These are phyloP conservation scores for Celoporthe dispersa DNA, from an alignment of 2,329 filamentous ascomycete genomes.

Conservation along the genomic window DNA sequence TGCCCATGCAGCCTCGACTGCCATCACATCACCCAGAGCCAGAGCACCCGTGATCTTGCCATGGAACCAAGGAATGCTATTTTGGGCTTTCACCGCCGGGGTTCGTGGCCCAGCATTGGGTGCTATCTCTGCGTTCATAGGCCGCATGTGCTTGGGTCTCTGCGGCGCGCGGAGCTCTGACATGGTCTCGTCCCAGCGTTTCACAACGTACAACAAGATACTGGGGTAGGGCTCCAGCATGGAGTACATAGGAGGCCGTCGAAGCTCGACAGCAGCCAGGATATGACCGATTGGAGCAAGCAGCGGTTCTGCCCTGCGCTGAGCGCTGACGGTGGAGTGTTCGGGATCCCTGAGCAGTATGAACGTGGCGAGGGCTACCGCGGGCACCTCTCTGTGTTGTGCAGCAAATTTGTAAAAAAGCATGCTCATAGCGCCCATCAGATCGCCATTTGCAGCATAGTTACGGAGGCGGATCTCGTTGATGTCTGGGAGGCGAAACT, in stretches of 20 bases:
- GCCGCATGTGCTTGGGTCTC: neutral
- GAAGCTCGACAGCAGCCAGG: slow-evolving; percentile 25
- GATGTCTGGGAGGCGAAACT: slow-evolving; percentile 34
- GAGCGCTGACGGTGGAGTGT: slow-evolving; percentile 29
- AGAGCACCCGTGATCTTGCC: slow-evolving; percentile 37
- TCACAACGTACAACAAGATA: slow-evolving; percentile 32
- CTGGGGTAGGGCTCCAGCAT: slow-evolving; percentile 32
- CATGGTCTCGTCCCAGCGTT: slow-evolving; percentile 26
- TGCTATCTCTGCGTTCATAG: neutral
- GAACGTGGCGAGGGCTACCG: slow-evolving; percentile 45
- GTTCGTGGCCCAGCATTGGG: neutral
- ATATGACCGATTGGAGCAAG: slow-evolving; percentile 33
- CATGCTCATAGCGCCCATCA: slow-evolving; percentile 38
- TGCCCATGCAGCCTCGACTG: slow-evolving; percentile 36
- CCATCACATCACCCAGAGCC: slow-evolving; percentile 33
- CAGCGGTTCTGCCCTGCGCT: slow-evolving; percentile 35
- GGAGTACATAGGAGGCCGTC: slow-evolving; percentile 27
- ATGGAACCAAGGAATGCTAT: slow-evolving; percentile 29
- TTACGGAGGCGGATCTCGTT: slow-evolving; percentile 20
- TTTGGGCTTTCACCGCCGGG: neutral
- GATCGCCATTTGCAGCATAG: slow-evolving; percentile 33
- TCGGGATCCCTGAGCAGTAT: slow-evolving; percentile 42
- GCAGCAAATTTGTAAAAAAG: slow-evolving; percentile 38
- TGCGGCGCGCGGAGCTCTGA: slow-evolving; percentile 22
- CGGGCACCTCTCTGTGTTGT: slow-evolving; percentile 38